These are phyloP conservation scores for Epichloe hybrida DNA, from an alignment of 2,329 filamentous ascomycete species.

Conservation along the genomic window DNA sequence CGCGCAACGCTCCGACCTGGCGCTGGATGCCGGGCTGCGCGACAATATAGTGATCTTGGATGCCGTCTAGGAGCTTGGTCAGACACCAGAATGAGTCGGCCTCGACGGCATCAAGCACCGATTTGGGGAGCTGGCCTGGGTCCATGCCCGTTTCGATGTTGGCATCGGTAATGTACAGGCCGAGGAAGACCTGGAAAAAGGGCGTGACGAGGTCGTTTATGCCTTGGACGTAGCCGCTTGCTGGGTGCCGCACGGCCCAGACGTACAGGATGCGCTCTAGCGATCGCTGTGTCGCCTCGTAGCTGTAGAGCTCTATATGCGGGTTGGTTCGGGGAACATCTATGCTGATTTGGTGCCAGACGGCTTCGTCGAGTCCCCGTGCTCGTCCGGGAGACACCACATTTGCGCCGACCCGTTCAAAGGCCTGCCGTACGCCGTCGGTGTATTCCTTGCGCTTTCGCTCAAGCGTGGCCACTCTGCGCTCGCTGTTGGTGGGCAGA, in stretches of 20 bases:
- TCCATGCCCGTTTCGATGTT: conserved; percentile 94
- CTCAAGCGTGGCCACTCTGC: conserved; percentile 78
- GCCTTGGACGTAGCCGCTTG: conserved; percentile 94
- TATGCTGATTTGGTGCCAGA: conserved; percentile 99
- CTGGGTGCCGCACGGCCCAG: conserved; percentile 94
- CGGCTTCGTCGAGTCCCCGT: conserved; percentile 78
- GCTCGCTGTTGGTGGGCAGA: conserved; percentile 89
- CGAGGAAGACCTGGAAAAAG: conserved; percentile 95
- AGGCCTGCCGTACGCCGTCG: conserved; percentile 69
- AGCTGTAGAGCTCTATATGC: conserved; percentile 86
- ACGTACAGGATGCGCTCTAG: conserved; percentile 91
- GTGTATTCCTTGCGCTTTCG: conserved; percentile 93
- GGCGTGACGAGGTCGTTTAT: conserved; percentile 97
- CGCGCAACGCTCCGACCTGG: conserved; percentile 77
- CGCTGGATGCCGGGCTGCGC: conserved; percentile 94
- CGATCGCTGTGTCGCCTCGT: conserved; percentile 89
- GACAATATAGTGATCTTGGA: conserved; percentile 98
- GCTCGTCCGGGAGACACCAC: conserved; percentile 29
- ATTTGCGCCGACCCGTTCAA: conserved; percentile 47
- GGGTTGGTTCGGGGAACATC: conserved; percentile 94
- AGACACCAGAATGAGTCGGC: conserved; percentile 98
- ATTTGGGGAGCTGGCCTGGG: conserved; percentile 78
- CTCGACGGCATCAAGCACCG: conserved; percentile 90
- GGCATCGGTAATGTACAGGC: conserved; percentile 85
- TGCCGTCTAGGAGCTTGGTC: conserved; percentile 94